Percentiles rank a stretch among this genome's conserved stretches.
Conservation (phyloP, 2,329 filamentous ascomycete genomes). For the Ceratocystis lukuohia region DNA sequence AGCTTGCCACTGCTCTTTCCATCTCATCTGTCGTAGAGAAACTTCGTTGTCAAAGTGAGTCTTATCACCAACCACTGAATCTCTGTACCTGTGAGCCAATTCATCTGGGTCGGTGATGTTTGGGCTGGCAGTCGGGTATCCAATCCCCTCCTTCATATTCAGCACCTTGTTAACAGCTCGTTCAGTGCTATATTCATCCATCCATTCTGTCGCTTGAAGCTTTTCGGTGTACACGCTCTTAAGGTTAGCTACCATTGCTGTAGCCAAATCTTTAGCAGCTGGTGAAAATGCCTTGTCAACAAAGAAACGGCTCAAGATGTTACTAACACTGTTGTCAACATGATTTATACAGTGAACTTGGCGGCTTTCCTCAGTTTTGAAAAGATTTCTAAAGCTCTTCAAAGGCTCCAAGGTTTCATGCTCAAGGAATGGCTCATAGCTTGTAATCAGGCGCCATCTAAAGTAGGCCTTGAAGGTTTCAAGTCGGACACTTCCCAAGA, state of each 20-base stretch:
- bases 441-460: constrained; percentile 48
- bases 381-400: constrained; percentile 45
- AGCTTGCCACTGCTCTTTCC: constrained; percentile 40
- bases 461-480: constrained; percentile 50
- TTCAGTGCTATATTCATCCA: constrained; percentile 46
- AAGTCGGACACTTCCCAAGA: constrained; percentile 39
- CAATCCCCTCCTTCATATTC: constrained; percentile 55
- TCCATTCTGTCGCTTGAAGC: constrained; percentile 47
- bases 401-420: constrained; percentile 48
- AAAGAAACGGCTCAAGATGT: constrained; percentile 59
- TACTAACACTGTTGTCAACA: constrained; percentile 46
- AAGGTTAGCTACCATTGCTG: constrained; percentile 57
- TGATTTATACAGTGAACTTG: constrained; percentile 47
- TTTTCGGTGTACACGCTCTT: constrained; percentile 51
- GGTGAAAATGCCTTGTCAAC: constrained; percentile 55
- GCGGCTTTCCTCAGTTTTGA: constrained; percentile 31
- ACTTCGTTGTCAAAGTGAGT: constrained; percentile 47
- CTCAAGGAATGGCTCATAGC: constrained; percentile 41
- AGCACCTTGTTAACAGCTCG: constrained; percentile 51
- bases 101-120: constrained; percentile 45
- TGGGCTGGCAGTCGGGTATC: constrained; percentile 50
- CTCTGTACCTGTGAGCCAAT: constrained; percentile 44
- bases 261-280: constrained; percentile 52
- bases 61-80: constrained; percentile 36
- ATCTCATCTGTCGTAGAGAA: constrained; percentile 36